Evolutionary conservation across 495 filamentous ascomycete species (phyloP).

Genomic region (Aspergillus conjunctus): DNA sequence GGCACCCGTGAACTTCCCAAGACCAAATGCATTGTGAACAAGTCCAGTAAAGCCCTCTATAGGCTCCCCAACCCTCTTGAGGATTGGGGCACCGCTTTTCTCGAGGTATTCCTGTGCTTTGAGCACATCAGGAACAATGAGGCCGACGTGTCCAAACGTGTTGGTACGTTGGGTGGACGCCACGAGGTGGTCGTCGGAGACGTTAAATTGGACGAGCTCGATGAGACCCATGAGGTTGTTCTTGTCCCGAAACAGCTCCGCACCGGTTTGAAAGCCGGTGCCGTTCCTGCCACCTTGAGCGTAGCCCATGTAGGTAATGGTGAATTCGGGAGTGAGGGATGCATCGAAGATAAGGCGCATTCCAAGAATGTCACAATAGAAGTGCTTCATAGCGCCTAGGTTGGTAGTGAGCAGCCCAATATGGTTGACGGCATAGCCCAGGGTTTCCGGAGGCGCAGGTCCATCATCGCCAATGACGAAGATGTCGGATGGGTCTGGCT

Average conservation of each 20-base stretch:
- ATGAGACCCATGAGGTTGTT: constrained; percentile 16
- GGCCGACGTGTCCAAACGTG: constrained; percentile 12
- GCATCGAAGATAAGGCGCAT: constrained; percentile 15
- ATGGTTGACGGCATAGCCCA: constrained; percentile 16
- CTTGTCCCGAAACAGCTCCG: constrained; percentile 8
- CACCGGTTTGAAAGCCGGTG: constrained; percentile 13
- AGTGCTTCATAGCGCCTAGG: constrained; percentile 6
- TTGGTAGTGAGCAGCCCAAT: constrained; percentile 15
- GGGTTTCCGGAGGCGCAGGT: constrained; percentile 10
- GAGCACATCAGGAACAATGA: constrained; percentile 16
- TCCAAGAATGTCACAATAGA: constrained; percentile 14
- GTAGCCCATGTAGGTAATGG: constrained; percentile 15
- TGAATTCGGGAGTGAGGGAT: constrained; percentile 8
- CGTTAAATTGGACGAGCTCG: constrained; percentile 13
- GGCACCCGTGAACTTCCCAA: constrained; percentile 14
- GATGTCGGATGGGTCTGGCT: not conserved
- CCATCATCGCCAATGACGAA: constrained; percentile 13
- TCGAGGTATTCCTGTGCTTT: constrained; percentile 12
- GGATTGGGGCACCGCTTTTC: constrained; percentile 4
- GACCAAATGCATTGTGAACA: constrained; percentile 13
- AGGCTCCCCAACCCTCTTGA: constrained; percentile 9
- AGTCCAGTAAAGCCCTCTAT: constrained; percentile 3
- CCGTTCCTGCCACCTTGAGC: constrained; percentile 11
- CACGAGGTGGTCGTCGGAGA: constrained; percentile 7
- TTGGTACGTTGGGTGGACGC: constrained; percentile 8